A percentile compares a stretch with the other conserved stretches of the same genome.
Conservation (phyloP, 2,329 filamentous ascomycete species). For the Lasiodiplodia hormozganensis region DNA sequence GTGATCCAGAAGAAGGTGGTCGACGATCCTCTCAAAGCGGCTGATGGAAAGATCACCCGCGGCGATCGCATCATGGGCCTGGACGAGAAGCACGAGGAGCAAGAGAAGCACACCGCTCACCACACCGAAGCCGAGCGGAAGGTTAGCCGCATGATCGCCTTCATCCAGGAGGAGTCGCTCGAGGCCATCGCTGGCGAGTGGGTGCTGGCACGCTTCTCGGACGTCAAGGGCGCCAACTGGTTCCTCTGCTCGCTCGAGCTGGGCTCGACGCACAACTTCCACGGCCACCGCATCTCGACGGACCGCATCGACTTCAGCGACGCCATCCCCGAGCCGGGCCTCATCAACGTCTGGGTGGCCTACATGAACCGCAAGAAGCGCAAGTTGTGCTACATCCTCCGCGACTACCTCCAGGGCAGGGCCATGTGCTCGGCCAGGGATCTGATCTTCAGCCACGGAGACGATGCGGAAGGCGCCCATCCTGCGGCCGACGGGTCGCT, state of each 20-base stretch:
- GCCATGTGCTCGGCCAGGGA: not conserved
- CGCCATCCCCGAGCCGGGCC: constrained; percentile 1
- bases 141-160: constrained; percentile 4
- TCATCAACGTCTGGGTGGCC: not conserved
- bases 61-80: not conserved
- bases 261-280: not conserved
- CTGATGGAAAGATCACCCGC: not conserved
- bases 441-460: not conserved
- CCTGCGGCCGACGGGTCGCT: not conserved
- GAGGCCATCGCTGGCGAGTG: not conserved
- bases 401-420: not conserved
- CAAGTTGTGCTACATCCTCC: constrained; percentile 6
- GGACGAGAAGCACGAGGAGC: not conserved
- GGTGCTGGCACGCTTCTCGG: constrained; percentile 2
- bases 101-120: not conserved
- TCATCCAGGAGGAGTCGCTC: not conserved
- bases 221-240: not conserved
- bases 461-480: not conserved
- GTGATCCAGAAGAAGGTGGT: not conserved
- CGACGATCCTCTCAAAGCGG: not conserved
- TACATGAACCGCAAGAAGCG: constrained; percentile 15
- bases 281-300: constrained; percentile 6
- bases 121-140: not conserved
- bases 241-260: constrained; percentile 9
- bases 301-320: constrained; percentile 10